Conservation (phyloP, 768 basidiomycete species). For the Brasilioporus rufonigricans region DNA sequence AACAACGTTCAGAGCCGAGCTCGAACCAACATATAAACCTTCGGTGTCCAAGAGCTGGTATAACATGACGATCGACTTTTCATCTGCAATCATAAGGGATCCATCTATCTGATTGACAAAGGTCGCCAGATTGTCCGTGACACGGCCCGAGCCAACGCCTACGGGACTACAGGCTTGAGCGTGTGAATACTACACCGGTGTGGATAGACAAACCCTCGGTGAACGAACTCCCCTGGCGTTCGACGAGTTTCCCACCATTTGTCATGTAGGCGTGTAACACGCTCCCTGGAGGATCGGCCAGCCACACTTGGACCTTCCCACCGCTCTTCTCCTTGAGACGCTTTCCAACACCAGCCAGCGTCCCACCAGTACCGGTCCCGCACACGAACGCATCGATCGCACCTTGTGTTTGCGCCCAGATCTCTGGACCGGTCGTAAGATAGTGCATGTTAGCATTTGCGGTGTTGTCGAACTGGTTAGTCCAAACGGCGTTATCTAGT, state of each 20-base stretch:
- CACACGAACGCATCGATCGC: constrained; percentile 89
- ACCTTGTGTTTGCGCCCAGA: constrained; percentile 86
- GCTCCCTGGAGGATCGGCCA: constrained; percentile 97
- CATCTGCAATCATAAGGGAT: constrained; percentile 83
- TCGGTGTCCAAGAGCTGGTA: constrained; percentile 91
- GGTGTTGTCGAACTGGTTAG: constrained; percentile 95
- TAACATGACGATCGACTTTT: constrained; percentile 89
- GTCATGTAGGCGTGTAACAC: constrained; percentile 81
- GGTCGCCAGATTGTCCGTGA: constrained; percentile 87
- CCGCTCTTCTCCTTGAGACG: constrained; percentile 79
- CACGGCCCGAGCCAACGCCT: constrained; percentile 97
- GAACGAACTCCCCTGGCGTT: constrained; percentile 83
- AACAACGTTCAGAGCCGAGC: constrained; percentile 91
- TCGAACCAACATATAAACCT: constrained; percentile 93
- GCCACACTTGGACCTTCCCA: constrained; percentile 83
- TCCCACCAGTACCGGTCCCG: constrained; percentile 94
- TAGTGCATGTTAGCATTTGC: constrained; percentile 92
- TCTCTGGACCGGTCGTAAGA: constrained; percentile 90
- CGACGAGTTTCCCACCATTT: constrained; percentile 73
- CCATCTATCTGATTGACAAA: constrained; percentile 79
- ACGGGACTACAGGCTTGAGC: not conserved
- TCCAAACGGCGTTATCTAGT: constrained; percentile 87
- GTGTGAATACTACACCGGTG: not conserved
- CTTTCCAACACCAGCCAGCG: constrained; percentile 84
- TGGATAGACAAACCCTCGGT: constrained; percentile 67